These are phyloP conservation scores for Apophysomyces elegans DNA, from an alignment of 371 early-diverging fungal species.

Conservation along the genomic window DNA sequence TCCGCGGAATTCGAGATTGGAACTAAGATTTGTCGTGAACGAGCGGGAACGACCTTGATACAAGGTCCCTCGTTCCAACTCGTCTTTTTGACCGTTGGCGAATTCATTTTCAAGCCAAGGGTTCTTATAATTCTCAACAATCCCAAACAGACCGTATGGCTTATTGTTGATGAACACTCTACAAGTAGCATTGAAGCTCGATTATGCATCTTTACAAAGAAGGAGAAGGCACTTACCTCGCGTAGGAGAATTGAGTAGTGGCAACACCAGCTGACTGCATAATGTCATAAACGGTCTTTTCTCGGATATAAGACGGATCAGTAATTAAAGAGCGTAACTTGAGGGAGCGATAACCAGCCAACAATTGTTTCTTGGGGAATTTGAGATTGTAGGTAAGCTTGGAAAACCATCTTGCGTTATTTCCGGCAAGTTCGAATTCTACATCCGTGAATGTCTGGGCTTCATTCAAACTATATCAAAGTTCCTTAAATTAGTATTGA, in stretches of 20 bases:
- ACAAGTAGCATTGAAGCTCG: not conserved
- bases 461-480: conserved; percentile 7
- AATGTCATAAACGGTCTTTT: conserved; percentile 20
- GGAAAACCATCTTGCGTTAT: conserved; percentile 15
- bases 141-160: conserved; percentile 24
- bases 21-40: not conserved
- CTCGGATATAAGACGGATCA: conserved; percentile 34
- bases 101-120: conserved; percentile 30
- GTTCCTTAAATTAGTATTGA: not conserved
- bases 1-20: conserved; percentile 27
- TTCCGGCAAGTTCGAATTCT: conserved; percentile 23
- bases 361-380: conserved; percentile 12
- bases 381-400: conserved; percentile 34
- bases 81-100: conserved; percentile 13
- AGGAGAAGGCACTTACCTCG: not conserved
- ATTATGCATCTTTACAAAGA: not conserved
- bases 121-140: conserved; percentile 25
- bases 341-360: conserved; percentile 19
- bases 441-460: conserved; percentile 14
- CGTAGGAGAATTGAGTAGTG: conserved; percentile 17
- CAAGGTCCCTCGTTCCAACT: conserved; percentile 22
- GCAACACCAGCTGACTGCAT: conserved; percentile 20
- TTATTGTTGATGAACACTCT: conserved; percentile 28
- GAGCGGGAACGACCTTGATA: conserved; percentile 18
- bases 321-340: conserved; percentile 26